phyloP scores from a whole-genome alignment of 257 asterid genomes.

The Scutellaria minor region DNA sequence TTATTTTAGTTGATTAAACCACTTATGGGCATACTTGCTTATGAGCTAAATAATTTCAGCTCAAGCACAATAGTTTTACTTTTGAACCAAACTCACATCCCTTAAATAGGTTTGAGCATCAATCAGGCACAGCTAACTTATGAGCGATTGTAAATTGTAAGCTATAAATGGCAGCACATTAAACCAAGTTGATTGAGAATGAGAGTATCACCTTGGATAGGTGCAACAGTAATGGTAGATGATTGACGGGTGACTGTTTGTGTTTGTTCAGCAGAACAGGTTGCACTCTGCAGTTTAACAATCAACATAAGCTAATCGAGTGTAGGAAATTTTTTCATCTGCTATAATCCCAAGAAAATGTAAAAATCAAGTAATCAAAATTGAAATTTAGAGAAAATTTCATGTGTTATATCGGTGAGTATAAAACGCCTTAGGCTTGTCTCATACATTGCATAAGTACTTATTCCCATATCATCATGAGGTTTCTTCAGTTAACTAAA shows the following conservation, averaged over 20 bases:
- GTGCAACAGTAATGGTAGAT: slow-evolving; percentile 90
- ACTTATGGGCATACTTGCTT: not conserved
- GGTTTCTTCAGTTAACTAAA: not conserved
- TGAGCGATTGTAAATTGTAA: slow-evolving; percentile 4
- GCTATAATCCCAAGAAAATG: not conserved
- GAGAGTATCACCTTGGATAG: slow-evolving; percentile 62
- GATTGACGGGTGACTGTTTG: slow-evolving; percentile 87
- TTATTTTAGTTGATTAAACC: not conserved
- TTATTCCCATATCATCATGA: not conserved
- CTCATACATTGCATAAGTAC: not conserved
- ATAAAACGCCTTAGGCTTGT: not conserved
- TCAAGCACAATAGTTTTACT: not conserved
- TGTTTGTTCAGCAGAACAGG: slow-evolving; percentile 81
- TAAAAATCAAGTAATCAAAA: too few relatives aligned
- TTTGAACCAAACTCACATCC: not conserved
- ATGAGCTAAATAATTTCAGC: not conserved
- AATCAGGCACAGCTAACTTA: not conserved
- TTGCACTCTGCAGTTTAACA: slow-evolving; percentile 64
- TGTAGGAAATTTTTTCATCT: not conserved
- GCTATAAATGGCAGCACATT: not conserved
- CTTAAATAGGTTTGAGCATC: slow-evolving; percentile 1
- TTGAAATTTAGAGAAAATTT: too few relatives aligned
- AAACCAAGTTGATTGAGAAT: slow-evolving; percentile 27
- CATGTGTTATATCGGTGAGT: too few relatives aligned
- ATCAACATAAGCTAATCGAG: slow-evolving; percentile 24